Evolutionary conservation across 768 basidiomycete species (phyloP), one percentile per base, ranked within the genome.

Genomic region (Lentinus brumalis): DNA sequence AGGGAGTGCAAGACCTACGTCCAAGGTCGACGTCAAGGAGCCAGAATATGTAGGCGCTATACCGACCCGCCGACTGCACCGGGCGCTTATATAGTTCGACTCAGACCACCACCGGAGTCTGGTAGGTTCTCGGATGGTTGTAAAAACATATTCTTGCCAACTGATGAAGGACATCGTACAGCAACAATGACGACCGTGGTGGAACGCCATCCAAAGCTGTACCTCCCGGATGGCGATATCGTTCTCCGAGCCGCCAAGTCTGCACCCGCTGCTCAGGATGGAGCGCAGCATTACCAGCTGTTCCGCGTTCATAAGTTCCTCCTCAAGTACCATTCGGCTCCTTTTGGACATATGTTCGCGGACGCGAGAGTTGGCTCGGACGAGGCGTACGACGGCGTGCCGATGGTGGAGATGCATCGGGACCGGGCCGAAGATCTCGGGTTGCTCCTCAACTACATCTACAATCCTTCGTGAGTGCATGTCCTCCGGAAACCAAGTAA

Each of bases 211-310:
- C 56, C 56, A 16, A 5, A 57, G 40, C 55, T 69, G 6, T 70
- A 67, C 41, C 51, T 67, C 11, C 18, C 53, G 11, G 62, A 70
- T 39, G 69, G 69, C 1, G 66, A 69, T 56, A 39, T 70, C 10
- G 50, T 70, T 15, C 29, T 70, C 39, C 35, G 35, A 35, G 50
- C 56, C 9, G 65, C 68, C 42, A 44, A 44, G 31, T 47, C 47
- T 12, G 47, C 40, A 5, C 15, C 18, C 26, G 15, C 15, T 9
- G 18, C 12, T 35, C 11, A 38, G 5, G 42, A 44, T 18, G 18
- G n/a, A n/a, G 21, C 11, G 4, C 47, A 7, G 8, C 15, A 44
- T 6, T 35, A 50, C 7, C 29, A 26, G 18, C 18, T 29, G 7
- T 61, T 60, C 31, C 60, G 64, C 32, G 64, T 65, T 18, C 62